Evolutionary conservation across 768 basidiomycete species (phyloP).

Genomic region (Leucosporidium creatinivorum): DNA sequence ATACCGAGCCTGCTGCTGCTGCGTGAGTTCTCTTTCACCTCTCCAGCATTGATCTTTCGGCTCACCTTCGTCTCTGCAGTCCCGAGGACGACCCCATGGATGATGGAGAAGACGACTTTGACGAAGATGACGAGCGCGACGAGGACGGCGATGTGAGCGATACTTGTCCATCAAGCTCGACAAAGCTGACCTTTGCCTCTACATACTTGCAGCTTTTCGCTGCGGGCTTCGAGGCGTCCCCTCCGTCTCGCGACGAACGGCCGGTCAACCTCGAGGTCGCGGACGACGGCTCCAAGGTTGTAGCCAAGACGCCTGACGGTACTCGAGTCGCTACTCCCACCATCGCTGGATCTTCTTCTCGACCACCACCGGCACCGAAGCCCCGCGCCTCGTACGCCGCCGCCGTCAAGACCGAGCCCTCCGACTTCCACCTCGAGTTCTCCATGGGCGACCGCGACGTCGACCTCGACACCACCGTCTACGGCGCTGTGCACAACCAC

Average conservation of each 20-base stretch:
- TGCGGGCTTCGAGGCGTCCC: slow-evolving; percentile 2
- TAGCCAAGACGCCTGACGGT: slow-evolving; percentile 94
- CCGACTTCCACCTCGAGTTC: slow-evolving; percentile 96
- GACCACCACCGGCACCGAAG: slow-evolving; percentile 32
- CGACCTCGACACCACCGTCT: slow-evolving; percentile 82
- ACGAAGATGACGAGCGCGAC: slow-evolving; percentile 6
- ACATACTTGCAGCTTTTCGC: slow-evolving; percentile 17
- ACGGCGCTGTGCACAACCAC: slow-evolving; percentile 90
- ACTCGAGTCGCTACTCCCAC: slow-evolving; percentile 86
- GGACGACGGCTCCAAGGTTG: slow-evolving; percentile 66
- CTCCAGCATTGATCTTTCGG: too few species aligned
- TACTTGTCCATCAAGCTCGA: too few species aligned
- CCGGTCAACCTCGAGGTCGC: slow-evolving; percentile 34
- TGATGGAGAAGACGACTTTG: background rate
- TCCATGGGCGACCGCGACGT: slow-evolving; percentile 80
- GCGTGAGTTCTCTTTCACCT: background rate
- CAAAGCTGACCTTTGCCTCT: background rate
- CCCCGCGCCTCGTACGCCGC: slow-evolving; percentile 69
- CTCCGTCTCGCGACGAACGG: slow-evolving; percentile 26
- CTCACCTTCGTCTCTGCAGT: background rate
- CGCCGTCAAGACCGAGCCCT: slow-evolving; percentile 83
- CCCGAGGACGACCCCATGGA: slow-evolving; percentile 5
- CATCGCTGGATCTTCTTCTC: slow-evolving; percentile 41
- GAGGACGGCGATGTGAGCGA: slow-evolving; percentile 9
- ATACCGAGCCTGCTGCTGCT: background rate